These are phyloP conservation scores for Tolypocladium sp. DNA, from an alignment of 2,329 filamentous ascomycete genomes.

Conservation along the genomic window DNA sequence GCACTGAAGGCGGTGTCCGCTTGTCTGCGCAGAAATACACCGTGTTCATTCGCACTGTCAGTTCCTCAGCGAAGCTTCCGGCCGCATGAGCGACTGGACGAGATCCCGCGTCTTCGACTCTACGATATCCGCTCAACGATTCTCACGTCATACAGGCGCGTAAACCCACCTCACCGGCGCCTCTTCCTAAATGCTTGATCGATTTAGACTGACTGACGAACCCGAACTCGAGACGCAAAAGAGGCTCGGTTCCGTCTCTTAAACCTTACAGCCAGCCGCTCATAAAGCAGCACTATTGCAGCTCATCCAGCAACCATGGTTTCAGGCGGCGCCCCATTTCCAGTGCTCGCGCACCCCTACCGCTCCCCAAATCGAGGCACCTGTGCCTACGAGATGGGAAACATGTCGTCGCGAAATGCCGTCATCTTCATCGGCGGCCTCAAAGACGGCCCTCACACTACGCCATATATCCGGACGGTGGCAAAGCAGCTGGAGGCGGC, in stretches of 20 bases:
- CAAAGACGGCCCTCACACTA: conserved; percentile 58
- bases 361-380: conserved; percentile 28
- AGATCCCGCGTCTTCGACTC: neutral
- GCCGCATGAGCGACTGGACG: neutral
- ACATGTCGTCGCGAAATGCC: conserved; percentile 38
- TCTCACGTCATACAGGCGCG: neutral
- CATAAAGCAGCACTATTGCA: neutral
- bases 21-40: neutral
- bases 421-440: conserved; percentile 64
- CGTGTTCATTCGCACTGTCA: neutral
- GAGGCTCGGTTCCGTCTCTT: neutral
- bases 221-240: neutral
- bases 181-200: neutral
- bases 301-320: conserved; percentile 12
- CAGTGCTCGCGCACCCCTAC: conserved; percentile 37
- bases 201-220: neutral
- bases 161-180: neutral
- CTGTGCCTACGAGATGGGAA: conserved; percentile 39
- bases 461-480: conserved; percentile 44
- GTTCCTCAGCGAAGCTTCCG: neutral
- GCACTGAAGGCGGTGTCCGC: neutral
- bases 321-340: conserved; percentile 21
- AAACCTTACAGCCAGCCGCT: neutral
- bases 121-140: neutral
- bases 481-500: conserved; percentile 31